These are phyloP conservation scores for Camelina hispida DNA, from an alignment of 345 rosid genomes.

Conservation along the genomic window DNA sequence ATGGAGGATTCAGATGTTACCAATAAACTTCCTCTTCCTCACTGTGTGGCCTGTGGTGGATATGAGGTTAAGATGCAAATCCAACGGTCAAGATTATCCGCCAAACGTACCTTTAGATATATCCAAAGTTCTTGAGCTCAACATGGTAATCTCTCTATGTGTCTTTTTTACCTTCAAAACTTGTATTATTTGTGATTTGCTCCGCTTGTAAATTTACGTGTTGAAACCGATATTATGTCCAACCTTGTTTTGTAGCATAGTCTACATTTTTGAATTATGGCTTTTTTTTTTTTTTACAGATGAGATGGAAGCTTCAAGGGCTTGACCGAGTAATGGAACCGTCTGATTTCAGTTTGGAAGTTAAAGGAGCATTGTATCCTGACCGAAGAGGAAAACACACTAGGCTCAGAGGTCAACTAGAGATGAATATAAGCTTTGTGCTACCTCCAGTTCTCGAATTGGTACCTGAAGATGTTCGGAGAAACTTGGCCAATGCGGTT, in stretches of 20 bases:
- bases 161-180: neutral
- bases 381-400: slow-evolving; percentile 54
- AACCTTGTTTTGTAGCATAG: too few relatives aligned
- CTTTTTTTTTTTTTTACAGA: slow-evolving; percentile 42
- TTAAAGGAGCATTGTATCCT: slow-evolving; percentile 72
- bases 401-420: slow-evolving; percentile 76
- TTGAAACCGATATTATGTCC: too few relatives aligned
- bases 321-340: slow-evolving; percentile 65
- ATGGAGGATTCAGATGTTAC: slow-evolving; percentile 94
- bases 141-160: slow-evolving; percentile 51
- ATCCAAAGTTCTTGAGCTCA: slow-evolving; percentile 74
- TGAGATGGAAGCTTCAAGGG: slow-evolving; percentile 85
- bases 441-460: slow-evolving; percentile 77
- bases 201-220: too few relatives aligned
- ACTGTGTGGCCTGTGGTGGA: slow-evolving; percentile 85
- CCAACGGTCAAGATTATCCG: slow-evolving; percentile 74
- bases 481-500: slow-evolving; percentile 64
- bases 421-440: slow-evolving; percentile 73
- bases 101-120: slow-evolving; percentile 61
- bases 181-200: too few relatives aligned
- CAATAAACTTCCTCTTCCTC: slow-evolving; percentile 68
- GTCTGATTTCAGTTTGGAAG: slow-evolving; percentile 65
- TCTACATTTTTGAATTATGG: neutral
- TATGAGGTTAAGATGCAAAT: slow-evolving; percentile 74
- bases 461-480: slow-evolving; percentile 71